These are phyloP conservation scores for Trichosporon ovoides DNA, from an alignment of 1,284 basidiomycete species.

Conservation along the genomic window DNA sequence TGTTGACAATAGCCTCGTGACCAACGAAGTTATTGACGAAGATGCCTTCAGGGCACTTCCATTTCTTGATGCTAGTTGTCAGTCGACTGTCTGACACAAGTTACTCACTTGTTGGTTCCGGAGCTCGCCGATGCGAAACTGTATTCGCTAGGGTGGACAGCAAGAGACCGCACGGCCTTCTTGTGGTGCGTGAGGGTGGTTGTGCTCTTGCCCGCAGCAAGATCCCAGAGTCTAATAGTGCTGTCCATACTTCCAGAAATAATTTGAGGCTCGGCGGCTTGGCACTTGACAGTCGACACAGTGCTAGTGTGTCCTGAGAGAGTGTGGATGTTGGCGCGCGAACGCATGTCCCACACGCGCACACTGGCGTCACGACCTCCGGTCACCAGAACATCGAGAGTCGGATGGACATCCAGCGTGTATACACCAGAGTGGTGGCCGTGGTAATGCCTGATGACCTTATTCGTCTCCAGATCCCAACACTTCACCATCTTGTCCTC, in stretches of 20 bases:
- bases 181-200: slow-evolving; percentile 96
- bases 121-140: slow-evolving; percentile 91
- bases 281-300: slow-evolving; percentile 87
- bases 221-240: slow-evolving; percentile 92
- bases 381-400: slow-evolving; percentile 90
- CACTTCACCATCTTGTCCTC: slow-evolving; percentile 99
- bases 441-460: slow-evolving; percentile 97
- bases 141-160: slow-evolving; percentile 93
- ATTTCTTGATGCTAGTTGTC: slow-evolving; percentile 78
- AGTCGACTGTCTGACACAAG: not conserved
- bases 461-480: slow-evolving; percentile 98
- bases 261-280: slow-evolving; percentile 94
- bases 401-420: slow-evolving; percentile 80
- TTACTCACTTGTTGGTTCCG: slow-evolving; percentile 74
- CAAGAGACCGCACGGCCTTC: slow-evolving; percentile 89
- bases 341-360: slow-evolving; percentile 97
- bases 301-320: slow-evolving; percentile 90
- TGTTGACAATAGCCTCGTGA: slow-evolving; percentile 97
- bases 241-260: slow-evolving; percentile 98
- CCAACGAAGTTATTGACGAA: slow-evolving; percentile 95
- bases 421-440: slow-evolving; percentile 97
- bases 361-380: slow-evolving; percentile 92
- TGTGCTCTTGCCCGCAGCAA: slow-evolving; percentile 96
- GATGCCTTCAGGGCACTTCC: slow-evolving; percentile 93
- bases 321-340: slow-evolving; percentile 91